Evolutionary conservation across 305 asterid species (phyloP), one percentile per base, ranked within the genome.

Genomic region (Coffea humblotiana): DNA sequence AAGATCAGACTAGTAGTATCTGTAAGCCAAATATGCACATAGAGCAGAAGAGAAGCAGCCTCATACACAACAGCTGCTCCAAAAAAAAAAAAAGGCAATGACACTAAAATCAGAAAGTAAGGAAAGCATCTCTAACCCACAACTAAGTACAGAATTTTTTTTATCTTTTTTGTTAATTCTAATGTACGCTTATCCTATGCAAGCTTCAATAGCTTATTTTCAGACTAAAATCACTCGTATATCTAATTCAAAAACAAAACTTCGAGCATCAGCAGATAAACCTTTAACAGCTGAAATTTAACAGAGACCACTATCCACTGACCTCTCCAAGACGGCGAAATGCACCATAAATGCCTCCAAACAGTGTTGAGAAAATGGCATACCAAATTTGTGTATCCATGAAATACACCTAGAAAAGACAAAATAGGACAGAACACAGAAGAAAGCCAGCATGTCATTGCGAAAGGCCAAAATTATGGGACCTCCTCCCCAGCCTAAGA

Each of bases 241-340:
- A n/a, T 58, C 60, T 12, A 35, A 15, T 29, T 51, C 47, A 47
- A 54, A n/a, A 37, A n/a, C 3, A 8, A 27, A 79, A 3, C 45
- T 68, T 54, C 76, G 54, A 72, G 60, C 10, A 11, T n/a, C 19
- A 19, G 9, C n/a, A 71, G 37, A 77, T 8, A 47, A 75, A 49
- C 56, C 15, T 37, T 27, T 45, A n/a, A 58, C 25, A 47, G 32
- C 47, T 67, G 64, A 40, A 15, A 47, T 25, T 45, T 23, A 54
- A 75, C 27, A 68, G 29, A 60, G 35, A 68, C 76, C 74, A 78
- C 80, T 29, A 29, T 68, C 48, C 27, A 49, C 93, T 88, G 35
- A 96, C 99, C 99, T 96, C 99, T 88, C 98, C 99, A 82, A 96
- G 97, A 77, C 98, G 97, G 47, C 97, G 97, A 82, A 96, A 96